Evolutionary conservation across 2,329 filamentous ascomycete genomes (phyloP), one percentile per base, ranked within the genome.

Genomic region (Paraconiothyrium brasiliense): DNA sequence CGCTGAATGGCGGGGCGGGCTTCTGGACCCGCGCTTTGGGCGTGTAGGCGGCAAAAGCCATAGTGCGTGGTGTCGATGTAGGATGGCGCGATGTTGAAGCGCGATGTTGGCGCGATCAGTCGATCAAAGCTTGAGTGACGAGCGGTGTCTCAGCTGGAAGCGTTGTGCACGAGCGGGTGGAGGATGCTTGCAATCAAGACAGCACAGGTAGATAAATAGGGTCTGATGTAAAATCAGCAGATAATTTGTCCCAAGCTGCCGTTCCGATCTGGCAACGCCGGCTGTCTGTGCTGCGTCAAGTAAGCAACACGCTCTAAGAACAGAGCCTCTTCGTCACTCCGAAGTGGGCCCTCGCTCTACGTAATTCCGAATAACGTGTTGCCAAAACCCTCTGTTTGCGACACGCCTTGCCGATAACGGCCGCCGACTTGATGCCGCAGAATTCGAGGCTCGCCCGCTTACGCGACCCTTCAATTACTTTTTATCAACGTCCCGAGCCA

Each of bases 21-120:
- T 76, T 76, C 66, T 80, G 78, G 56, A 80, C 77, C 60, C 77
- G 74, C 54, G 71, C 78, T 64, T 78, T 78, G 62, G 75, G 76
- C 32, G 69, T 69, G 67, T 77, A 78, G 61, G 75, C 62, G 59
- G 75, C 61, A 61, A 69, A 75, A 55, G 76, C 65, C 77, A 79
- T 79, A 8, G 39, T 41, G 39, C 39, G 14, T 30, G 57, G 55
- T 54, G 57, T 59, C 27, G 39, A 34, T 52, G 39, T 47, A 34
- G 54, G 39, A 35, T 56, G 54, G 65, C 65, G 66, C 54, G 60
- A 65, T 55, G 54, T 34, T 24, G 34, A 22, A 22, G 32, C 30
- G 48, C 48, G 47, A 24, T 32, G 34, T 20, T 20, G 20, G 20
- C 20, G 34, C 34, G 39, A 24, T 16, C 39, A 41, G 14, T 39